Evolutionary conservation across 768 basidiomycete genomes (phyloP).

Genomic region (Xerocomus spinulosus): DNA sequence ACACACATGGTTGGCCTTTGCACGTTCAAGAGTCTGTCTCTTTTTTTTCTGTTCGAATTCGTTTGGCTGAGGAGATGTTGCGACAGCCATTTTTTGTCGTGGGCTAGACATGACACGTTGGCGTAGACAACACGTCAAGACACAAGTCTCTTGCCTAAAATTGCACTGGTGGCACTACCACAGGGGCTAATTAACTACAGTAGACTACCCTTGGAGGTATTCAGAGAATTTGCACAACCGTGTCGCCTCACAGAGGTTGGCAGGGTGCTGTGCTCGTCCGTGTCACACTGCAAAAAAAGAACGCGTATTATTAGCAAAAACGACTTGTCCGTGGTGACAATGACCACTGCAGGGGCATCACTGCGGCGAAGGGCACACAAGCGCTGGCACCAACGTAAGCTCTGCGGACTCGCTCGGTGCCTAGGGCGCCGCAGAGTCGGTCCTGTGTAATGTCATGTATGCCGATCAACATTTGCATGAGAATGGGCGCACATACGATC

Average conservation of each 20-base stretch:
- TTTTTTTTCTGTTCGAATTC: conserved; percentile 37
- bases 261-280: too few species aligned
- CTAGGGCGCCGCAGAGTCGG: conserved; percentile 2
- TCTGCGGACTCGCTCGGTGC: conserved; percentile 14
- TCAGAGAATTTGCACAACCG: too few species aligned
- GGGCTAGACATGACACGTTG: conserved; percentile 4
- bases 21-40: conserved; percentile 50
- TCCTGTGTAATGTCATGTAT: not conserved
- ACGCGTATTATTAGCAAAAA: not conserved
- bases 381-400: too few species aligned
- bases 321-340: too few species aligned
- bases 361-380: too few species aligned
- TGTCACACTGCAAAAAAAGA: not conserved
- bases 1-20: conserved; percentile 54
- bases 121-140: not conserved
- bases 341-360: too few species aligned
- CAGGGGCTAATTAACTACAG: not conserved
- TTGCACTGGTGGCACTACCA: not conserved
- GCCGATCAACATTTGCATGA: not conserved
- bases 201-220: too few species aligned
- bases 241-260: too few species aligned
- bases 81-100: conserved; percentile 18
- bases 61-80: conserved; percentile 22
- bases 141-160: not conserved
- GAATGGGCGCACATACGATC: not conserved